Base-by-base conservation (phyloP, 345 rosid genomes). In the Brassica carinata region DNA sequence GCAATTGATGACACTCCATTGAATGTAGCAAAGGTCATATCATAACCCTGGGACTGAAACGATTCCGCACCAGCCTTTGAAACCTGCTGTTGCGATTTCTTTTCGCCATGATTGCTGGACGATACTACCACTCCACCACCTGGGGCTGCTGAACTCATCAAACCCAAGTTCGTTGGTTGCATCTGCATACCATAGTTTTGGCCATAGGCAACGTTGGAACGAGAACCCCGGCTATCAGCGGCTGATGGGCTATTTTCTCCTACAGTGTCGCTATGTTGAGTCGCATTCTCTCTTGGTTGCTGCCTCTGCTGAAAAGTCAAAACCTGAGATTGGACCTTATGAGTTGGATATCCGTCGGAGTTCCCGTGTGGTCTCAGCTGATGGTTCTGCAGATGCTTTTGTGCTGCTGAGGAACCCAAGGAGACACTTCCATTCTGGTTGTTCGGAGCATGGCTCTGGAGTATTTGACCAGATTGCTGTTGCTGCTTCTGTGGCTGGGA, bases 221-320 rank as follows among this genome's bases (percentile, higher is more conserved):
- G 94, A 68, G 94, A 79, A 0, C 83, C 84, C 57, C 92, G 87
- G 70, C 96, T 87, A 82, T 93, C 98, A 55, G 90, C 92, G 2
- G 92, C 84, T 74, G 97, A 85, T 48, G 93, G 94, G 73, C 93
- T 87, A 74, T 92, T 96, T 84, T 94, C 97, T 11, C 91, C 87
- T 1, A 87, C 89, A 27, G 79, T 78, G 68, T 91, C 98, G 64
- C 85, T 80, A 76, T 90, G 99, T 71, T 87, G 93, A 62, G 90
- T 77, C 7, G 72, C 83, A 73, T 84, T 88, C 23, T 89, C 91
- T 77, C 85, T 84, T 14, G 84, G 89, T 68, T 86, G 87, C 80
- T 88, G 97, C 79, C 90, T 84, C 57, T 83, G 93, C 85, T 85
- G 92, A 73, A 84, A 77, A 73, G 76, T 90, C 79, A 86, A 36